These are phyloP conservation scores for Quercus phellos DNA, from an alignment of 331 rosid genomes.

Conservation along the genomic window DNA sequence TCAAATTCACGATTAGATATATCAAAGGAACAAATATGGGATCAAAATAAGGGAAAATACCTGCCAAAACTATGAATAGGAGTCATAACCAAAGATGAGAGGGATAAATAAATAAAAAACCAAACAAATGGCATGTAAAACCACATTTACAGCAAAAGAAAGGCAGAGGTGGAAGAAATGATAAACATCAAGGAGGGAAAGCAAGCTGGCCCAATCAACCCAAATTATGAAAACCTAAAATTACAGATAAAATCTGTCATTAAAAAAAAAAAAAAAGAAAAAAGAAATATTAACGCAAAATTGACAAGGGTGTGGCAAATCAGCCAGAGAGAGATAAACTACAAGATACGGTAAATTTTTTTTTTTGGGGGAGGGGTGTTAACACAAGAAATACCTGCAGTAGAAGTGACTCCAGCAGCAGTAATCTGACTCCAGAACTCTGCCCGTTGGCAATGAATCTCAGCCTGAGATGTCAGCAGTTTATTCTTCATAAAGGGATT, in stretches of 20 bases:
- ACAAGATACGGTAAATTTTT: too few species aligned
- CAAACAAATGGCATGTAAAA: background rate
- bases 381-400: conserved; percentile 10
- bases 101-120: background rate
- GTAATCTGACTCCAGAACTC: conserved; percentile 25
- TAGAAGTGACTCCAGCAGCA: conserved; percentile 7
- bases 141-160: conserved; percentile 32
- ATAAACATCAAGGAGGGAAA: conserved; percentile 29
- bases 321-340: background rate
- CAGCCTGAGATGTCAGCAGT: conserved; percentile 6
- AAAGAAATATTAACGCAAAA: background rate
- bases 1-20: conserved; percentile 7
- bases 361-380: too few species aligned
- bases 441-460: conserved; percentile 8
- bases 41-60: conserved; percentile 35
- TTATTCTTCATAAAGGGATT: background rate
- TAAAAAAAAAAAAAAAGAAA: background rate
- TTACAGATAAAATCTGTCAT: background rate
- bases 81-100: conserved; percentile 3
- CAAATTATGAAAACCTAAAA: background rate
- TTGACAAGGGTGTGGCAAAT: background rate
- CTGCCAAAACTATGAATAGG: conserved; percentile 11
- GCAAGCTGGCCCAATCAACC: conserved; percentile 51
- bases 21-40: conserved; percentile 18
- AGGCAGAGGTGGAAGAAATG: conserved; percentile 18